A percentile compares a stretch with the other conserved stretches of the same genome.
These are phyloP conservation scores for Hanseniaspora taiwanica DNA, from an alignment of 805 yeast species.

Conservation along the genomic window DNA sequence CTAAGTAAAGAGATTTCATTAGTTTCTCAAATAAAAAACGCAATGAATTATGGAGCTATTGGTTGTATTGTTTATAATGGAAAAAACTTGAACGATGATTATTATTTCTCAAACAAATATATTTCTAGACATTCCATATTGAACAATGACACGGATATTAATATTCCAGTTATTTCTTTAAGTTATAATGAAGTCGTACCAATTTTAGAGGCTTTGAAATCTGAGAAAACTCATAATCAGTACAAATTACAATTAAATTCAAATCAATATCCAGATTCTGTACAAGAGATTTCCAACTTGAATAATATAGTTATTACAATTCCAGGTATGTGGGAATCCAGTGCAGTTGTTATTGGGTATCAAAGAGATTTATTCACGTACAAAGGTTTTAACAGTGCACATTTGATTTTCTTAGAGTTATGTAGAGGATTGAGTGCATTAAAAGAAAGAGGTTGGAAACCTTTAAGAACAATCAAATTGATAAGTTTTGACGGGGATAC, in stretches of 20 bases:
- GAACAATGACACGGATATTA: neutral
- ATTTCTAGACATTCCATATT: conserved; percentile 39
- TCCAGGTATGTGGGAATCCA: conserved; percentile 41
- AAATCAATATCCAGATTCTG: conserved; percentile 29
- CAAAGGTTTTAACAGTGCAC: conserved; percentile 39
- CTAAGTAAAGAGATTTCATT: conserved; percentile 1
- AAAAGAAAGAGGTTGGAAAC: conserved; percentile 48
- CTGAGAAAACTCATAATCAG: neutral
- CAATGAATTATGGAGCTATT: conserved; percentile 47
- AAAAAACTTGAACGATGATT: conserved; percentile 39
- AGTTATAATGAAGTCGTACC: conserved; percentile 1
- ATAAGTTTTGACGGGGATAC: conserved; percentile 80
- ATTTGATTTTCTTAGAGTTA: conserved; percentile 37
- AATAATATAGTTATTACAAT: conserved; percentile 39
- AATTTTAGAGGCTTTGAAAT: neutral
- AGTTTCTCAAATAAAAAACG: conserved; percentile 36
- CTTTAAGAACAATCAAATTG: conserved; percentile 52
- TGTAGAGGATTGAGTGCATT: conserved; percentile 37
- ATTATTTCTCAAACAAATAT: conserved; percentile 43
- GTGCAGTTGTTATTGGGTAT: conserved; percentile 41
- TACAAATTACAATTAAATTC: neutral
- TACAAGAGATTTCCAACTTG: conserved; percentile 22
- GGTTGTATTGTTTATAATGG: conserved; percentile 36
- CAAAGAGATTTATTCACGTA: conserved; percentile 39
- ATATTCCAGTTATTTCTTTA: conserved; percentile 5